Conservation (phyloP, 495 filamentous ascomycete species). For the Aspergillus cristatus region DNA sequence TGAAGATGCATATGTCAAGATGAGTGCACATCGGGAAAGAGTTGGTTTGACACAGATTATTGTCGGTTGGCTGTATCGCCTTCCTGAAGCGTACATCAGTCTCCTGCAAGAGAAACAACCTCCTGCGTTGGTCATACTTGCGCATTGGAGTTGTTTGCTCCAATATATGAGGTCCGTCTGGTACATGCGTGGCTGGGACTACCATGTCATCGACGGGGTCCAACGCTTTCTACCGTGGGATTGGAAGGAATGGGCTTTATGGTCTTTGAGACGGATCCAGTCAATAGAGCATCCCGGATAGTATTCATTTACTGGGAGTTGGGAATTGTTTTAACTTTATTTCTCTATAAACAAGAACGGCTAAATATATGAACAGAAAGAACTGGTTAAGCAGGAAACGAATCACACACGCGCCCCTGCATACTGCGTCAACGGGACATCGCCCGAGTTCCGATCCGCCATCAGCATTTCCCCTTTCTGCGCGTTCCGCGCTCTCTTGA, state of each 20-base stretch:
- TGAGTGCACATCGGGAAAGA: slow-evolving; percentile 5
- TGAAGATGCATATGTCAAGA: slow-evolving; percentile 12
- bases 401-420: no score
- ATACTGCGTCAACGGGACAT: slow-evolving; percentile 17
- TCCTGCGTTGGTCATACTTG: slow-evolving; percentile 27
- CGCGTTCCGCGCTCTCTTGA: slow-evolving; percentile 14
- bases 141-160: slow-evolving; percentile 33
- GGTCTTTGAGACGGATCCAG: slow-evolving; percentile 11
- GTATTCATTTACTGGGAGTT: no score
- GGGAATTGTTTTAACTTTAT: no score
- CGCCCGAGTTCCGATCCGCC: slow-evolving; percentile 1
- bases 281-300: no score
- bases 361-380: no score
- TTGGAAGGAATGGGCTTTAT: slow-evolving; percentile 23
- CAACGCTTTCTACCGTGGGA: slow-evolving; percentile 10
- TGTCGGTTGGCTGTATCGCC: slow-evolving; percentile 31
- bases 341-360: no score
- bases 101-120: slow-evolving; percentile 27
- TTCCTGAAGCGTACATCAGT: slow-evolving; percentile 20
- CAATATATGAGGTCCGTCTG: slow-evolving; percentile 24
- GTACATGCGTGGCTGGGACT: slow-evolving; percentile 32
- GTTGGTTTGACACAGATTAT: slow-evolving; percentile 17
- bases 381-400: no score
- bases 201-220: slow-evolving; percentile 28
- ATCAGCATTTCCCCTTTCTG: slow-evolving; percentile 6